Base-by-base conservation (phyloP, 768 basidiomycete genomes). In the Tricholoma furcatifolium region DNA sequence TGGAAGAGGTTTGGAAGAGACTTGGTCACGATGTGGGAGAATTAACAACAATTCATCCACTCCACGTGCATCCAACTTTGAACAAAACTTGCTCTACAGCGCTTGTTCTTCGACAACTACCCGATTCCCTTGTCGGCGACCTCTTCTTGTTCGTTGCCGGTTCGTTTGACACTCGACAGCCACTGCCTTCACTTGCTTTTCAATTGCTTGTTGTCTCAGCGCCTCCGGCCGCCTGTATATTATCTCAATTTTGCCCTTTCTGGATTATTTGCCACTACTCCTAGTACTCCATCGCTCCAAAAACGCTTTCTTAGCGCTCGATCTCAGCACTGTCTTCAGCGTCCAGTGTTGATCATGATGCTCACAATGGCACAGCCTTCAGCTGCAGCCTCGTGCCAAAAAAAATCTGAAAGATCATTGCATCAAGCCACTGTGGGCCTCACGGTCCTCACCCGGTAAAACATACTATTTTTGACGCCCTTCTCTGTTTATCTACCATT, bases 1-100 rank as follows among this genome's bases (percentile, higher is more conserved):
- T 83, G 54, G 57, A 46, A 45, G 54, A 60, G 57, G n/a, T n/a
- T 59, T 58, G 54, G 51, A 46, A 40, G 45, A 60, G 53, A 61
- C 62, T 54, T 38, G 59, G 55, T 53, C 43, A 54, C 45, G 36
- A 61, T 50, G 56, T 54, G 46, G 54, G 52, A 56, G 42, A 59
- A 55, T 54, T 54, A 45, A 57, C 51, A 52, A 53, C n/a, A n/a
- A n/a, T n/a, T n/a, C n/a, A 17, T 45, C 24, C 30, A 12, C 24
- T 23, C 54, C 61, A 62, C 61, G 61, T 62, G 61, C 43, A 54
- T 54, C 21, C 11, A 20, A 12, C n/a, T n/a, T n/a, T n/a, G n/a
- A n/a, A n/a, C n/a, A n/a, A n/a, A n/a, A n/a, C n/a, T n/a, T n/a
- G n/a, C n/a, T n/a, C n/a, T n/a, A n/a, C n/a, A n/a, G n/a, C 5